Base-by-base conservation (phyloP, 2,329 filamentous ascomycete species). In the Dothistroma pini region DNA sequence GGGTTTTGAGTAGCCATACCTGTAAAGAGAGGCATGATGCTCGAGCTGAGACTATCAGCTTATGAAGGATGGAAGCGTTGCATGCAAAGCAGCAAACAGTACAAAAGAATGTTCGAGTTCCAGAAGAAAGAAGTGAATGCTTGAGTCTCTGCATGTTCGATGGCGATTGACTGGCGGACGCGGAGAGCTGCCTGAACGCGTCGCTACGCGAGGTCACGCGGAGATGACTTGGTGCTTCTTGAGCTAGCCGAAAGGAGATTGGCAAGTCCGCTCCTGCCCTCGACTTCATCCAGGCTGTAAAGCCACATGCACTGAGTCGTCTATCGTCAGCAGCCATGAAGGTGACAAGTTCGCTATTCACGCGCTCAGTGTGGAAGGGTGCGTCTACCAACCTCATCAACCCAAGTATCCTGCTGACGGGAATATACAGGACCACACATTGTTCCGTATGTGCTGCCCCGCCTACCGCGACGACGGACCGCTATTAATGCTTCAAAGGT, bases 351-450 rank as follows among this genome's bases (percentile, higher is more conserved):
- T 66, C 70, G 64, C 63, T 74, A 16, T 61, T 73, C 41, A 87
- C 86, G 78, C 88, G 91, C 69, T 95, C 91, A 54, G 87, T 93
- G 72, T 96, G 91, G 91, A 96, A 96, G 83, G 91, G 91, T 92
- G 77, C 68, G 77, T 61, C 0, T 11, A 6, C 1, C 10, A 14
- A 11, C 11, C 11, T 22, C 16, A 53, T 53, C 8, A 31, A 8
- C 51, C 3, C 7, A 35, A 9, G 31, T 1, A 31, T 4, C 7
- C 25, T 47, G 56, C 69, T 70, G 62, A 68, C 58, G 32, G 1
- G 21, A 6, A 16, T 22, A 11, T 25, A 14, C 69, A 89, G 87
- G 87, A 59, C 87, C 87, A 57, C 86, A 89, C 69, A 87, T 89
- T 68, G 85, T 89, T 60, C 83, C 86, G 87, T 89, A 85, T 77